Evolutionary conservation across 345 rosid genomes (phyloP).

Genomic region (Eutrema yunnanense): DNA sequence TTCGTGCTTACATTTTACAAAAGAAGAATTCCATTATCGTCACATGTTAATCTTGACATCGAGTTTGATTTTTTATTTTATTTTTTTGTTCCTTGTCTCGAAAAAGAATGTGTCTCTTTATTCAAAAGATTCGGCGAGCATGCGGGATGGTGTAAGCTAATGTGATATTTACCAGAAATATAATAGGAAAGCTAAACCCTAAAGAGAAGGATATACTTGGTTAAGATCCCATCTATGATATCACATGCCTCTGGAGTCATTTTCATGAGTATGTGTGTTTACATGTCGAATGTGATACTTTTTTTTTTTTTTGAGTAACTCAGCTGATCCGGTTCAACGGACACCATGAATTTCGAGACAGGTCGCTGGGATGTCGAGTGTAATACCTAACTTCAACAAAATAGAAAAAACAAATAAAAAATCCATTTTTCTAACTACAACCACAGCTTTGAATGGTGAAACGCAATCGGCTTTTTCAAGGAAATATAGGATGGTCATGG

Average conservation of each 20-base stretch:
- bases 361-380: neutral
- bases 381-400: conserved; percentile 7
- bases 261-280: neutral
- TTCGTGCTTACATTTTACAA: too few species aligned
- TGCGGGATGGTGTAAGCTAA: neutral
- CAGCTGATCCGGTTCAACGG: too few species aligned
- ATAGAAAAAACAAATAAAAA: neutral
- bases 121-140: conserved; percentile 11
- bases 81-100: neutral
- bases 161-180: conserved; percentile 4
- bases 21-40: neutral
- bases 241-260: neutral
- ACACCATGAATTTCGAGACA: too few species aligned
- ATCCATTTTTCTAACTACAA: neutral
- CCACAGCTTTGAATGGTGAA: neutral
- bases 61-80: neutral
- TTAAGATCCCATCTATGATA: neutral
- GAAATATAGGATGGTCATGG: neutral
- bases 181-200: neutral
- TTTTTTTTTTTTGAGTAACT: too few species aligned
- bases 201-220: neutral
- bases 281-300: neutral
- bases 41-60: too few species aligned
- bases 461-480: neutral
- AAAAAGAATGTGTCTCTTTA: neutral